A percentile compares a stretch with the other conserved stretches of the same genome.
Conservation (phyloP, 2,329 filamentous ascomycete genomes). For the Aspergillus clavatus region DNA sequence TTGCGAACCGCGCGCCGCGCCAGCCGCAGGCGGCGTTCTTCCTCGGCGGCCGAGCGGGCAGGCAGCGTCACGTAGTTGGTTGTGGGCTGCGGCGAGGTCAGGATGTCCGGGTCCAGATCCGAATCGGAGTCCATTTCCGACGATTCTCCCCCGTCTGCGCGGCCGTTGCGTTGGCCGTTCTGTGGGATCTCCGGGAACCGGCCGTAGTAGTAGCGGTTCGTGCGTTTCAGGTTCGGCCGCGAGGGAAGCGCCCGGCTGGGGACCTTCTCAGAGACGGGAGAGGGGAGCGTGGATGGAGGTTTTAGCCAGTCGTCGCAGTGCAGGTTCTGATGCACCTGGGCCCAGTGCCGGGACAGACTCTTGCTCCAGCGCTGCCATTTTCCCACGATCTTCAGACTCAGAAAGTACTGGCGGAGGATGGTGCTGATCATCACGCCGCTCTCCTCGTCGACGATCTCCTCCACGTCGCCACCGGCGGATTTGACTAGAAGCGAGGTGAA, state of each 20-base stretch:
- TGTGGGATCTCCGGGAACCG: slow-evolving; percentile 23
- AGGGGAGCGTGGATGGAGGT: slow-evolving; percentile 33
- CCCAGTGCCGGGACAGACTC: slow-evolving; percentile 62
- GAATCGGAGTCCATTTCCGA: slow-evolving; percentile 42
- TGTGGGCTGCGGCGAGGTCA: slow-evolving; percentile 29
- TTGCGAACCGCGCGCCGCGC: slow-evolving; percentile 65
- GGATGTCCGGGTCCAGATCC: slow-evolving; percentile 37
- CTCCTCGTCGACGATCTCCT: slow-evolving; percentile 78
- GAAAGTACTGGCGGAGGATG: slow-evolving; percentile 85
- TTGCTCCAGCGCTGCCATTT: slow-evolving; percentile 70
- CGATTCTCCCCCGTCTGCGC: slow-evolving; percentile 35
- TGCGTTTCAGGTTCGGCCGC: slow-evolving; percentile 21
- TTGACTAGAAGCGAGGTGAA: slow-evolving; percentile 71
- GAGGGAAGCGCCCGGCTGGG: slow-evolving; percentile 9
- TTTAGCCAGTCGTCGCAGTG: slow-evolving; percentile 50
- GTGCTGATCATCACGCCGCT: slow-evolving; percentile 82
- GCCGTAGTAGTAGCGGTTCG: slow-evolving; percentile 28
- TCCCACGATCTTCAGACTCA: slow-evolving; percentile 75
- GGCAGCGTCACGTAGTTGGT: slow-evolving; percentile 38
- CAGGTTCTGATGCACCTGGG: slow-evolving; percentile 58
- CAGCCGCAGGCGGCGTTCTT: slow-evolving; percentile 55
- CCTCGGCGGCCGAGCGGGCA: slow-evolving; percentile 42
- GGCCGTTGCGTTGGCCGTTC: slow-evolving; percentile 41
- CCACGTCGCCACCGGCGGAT: slow-evolving; percentile 68
- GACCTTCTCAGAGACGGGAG: slow-evolving; percentile 24